Percentiles rank a stretch among this genome's conserved stretches.
Conservation (phyloP, 306 rosid genomes). For the Hippophae rhamnoides region DNA sequence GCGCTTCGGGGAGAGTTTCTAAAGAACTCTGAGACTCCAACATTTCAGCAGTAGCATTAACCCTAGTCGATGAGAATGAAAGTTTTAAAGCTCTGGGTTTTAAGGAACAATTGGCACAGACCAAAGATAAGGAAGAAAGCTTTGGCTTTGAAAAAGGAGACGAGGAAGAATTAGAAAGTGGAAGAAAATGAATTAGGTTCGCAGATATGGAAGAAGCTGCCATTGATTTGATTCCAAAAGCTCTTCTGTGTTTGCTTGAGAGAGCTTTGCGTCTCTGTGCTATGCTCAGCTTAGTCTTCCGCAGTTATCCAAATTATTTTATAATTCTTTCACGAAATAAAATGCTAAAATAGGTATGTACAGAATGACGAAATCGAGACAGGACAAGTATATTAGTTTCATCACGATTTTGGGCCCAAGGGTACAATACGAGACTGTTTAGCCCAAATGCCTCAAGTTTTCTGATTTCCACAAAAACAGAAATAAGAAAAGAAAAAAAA, state of each 20-base stretch:
- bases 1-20: conserved; percentile 33
- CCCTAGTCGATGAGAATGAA: conserved; percentile 32
- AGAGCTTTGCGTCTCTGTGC: background rate
- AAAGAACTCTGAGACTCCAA: conserved; percentile 36
- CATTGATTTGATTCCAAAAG: conserved; percentile 33
- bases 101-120: conserved; percentile 20
- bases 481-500: no score
- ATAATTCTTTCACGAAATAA: no score
- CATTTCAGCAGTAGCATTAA: conserved; percentile 62
- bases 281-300: background rate
- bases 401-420: no score
- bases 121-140: conserved; percentile 22
- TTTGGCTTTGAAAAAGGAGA: conserved; percentile 31
- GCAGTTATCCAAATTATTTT: no score
- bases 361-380: no score
- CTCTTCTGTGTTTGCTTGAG: background rate
- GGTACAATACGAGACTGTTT: no score
- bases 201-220: conserved; percentile 65
- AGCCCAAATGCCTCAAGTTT: no score
- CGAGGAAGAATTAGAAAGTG: conserved; percentile 35
- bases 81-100: conserved; percentile 33
- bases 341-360: no score
- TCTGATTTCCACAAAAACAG: no score
- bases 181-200: conserved; percentile 37
- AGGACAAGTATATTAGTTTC: no score